Conservation (phyloP, 2,329 filamentous ascomycete genomes). For the Paraconiothyrium sp. region DNA sequence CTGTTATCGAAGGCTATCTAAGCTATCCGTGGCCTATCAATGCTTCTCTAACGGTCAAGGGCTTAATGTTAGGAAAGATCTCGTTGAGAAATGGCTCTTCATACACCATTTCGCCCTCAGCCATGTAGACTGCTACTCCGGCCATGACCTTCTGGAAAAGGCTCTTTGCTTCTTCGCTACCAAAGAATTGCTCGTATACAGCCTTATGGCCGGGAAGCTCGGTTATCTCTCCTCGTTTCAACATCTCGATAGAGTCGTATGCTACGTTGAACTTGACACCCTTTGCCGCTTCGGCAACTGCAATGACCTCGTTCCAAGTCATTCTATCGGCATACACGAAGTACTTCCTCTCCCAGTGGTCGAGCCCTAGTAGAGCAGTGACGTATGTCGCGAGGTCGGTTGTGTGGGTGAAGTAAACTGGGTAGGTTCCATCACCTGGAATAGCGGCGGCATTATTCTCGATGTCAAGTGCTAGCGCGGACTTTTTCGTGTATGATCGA, state of each 20-base stretch:
- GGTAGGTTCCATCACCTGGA: slow-evolving; percentile 58
- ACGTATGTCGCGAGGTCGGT: slow-evolving; percentile 61
- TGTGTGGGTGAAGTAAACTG: slow-evolving; percentile 60
- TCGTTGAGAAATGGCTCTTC: slow-evolving; percentile 18
- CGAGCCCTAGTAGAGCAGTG: slow-evolving; percentile 51
- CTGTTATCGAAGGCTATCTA: neutral
- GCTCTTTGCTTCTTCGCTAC: slow-evolving; percentile 3
- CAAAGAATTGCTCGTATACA: slow-evolving; percentile 7
- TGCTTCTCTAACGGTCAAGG: slow-evolving; percentile 17
- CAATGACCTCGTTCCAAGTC: slow-evolving; percentile 24
- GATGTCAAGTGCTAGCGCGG: slow-evolving; percentile 21
- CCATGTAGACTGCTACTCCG: slow-evolving; percentile 13
- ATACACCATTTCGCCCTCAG: slow-evolving; percentile 15
- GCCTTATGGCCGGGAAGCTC: slow-evolving; percentile 19
- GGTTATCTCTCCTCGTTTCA: slow-evolving; percentile 23
- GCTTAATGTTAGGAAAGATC: slow-evolving; percentile 23
- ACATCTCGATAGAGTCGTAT: slow-evolving; percentile 25
- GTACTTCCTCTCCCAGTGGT: slow-evolving; percentile 55
- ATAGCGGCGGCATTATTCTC: slow-evolving; percentile 52
- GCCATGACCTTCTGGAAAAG: slow-evolving; percentile 13
- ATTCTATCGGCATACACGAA: slow-evolving; percentile 24
- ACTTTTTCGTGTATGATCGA: slow-evolving; percentile 18
- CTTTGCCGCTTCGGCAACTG: slow-evolving; percentile 19
- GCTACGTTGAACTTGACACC: slow-evolving; percentile 25
- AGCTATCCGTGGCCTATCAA: neutral